Evolutionary conservation across 148 eudicot species (phyloP).

Genomic region (Rhododendron henanense): DNA sequence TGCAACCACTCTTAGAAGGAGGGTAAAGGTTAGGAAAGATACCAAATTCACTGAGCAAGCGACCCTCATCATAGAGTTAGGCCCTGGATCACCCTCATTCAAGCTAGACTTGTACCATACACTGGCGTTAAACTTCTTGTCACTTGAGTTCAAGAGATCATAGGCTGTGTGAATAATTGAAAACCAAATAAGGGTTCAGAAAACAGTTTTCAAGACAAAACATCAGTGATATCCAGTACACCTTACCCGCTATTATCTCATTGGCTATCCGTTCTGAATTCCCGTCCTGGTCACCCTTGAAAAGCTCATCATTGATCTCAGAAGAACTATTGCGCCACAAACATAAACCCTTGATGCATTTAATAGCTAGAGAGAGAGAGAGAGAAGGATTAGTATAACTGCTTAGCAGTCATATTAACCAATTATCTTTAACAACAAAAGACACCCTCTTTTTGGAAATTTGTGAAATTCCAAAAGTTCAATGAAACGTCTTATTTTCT

Average conservation of each 20-base stretch:
- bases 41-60: conserved; percentile 86
- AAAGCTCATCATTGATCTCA: conserved; percentile 69
- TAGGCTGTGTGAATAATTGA: conserved; percentile 21
- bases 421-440: background rate
- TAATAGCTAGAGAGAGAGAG: conserved; percentile 33
- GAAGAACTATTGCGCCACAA: conserved; percentile 85
- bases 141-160: conserved; percentile 66
- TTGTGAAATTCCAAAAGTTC: background rate
- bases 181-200: no score
- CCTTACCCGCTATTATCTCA: no score
- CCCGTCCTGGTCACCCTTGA: conserved; percentile 60
- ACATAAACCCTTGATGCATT: conserved; percentile 55
- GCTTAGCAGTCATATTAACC: background rate
- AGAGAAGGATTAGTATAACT: background rate
- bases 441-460: background rate
- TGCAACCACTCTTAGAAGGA: background rate
- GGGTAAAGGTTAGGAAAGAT: conserved; percentile 24
- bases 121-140: conserved; percentile 50
- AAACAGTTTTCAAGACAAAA: background rate
- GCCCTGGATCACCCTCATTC: conserved; percentile 48
- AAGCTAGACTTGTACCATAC: conserved; percentile 83
- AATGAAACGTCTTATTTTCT: background rate
- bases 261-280: conserved; percentile 3
- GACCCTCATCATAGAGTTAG: conserved; percentile 35
- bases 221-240: no score